phyloP scores from a whole-genome alignment of 2,329 filamentous ascomycete genomes.

The Teratosphaeria epicoccoides region DNA sequence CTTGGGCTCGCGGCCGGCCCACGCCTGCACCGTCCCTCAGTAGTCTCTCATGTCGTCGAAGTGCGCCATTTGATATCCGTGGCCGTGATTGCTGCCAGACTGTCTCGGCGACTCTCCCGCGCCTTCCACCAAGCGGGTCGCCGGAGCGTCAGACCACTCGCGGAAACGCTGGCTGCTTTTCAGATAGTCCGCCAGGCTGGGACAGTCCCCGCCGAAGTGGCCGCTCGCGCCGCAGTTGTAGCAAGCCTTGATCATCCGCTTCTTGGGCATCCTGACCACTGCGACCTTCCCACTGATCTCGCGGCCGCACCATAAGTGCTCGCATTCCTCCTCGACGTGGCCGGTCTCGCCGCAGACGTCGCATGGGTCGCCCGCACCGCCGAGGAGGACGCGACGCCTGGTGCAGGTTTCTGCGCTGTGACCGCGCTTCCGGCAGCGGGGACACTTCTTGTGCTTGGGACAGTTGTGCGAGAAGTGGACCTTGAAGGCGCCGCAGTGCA shows the following conservation, averaged over 20 bases:
- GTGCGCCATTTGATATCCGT: neutral
- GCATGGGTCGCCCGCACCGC: slow-evolving; percentile 8
- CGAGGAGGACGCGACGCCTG: slow-evolving; percentile 1
- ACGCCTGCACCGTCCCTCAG: neutral
- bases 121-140: neutral
- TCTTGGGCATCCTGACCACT: neutral
- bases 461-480: slow-evolving; percentile 10
- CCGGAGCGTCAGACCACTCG: neutral
- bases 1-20: no score
- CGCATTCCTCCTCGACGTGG: slow-evolving; percentile 19
- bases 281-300: neutral
- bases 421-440: slow-evolving; percentile 12
- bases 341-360: slow-evolving; percentile 11
- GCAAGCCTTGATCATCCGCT: slow-evolving; percentile 8
- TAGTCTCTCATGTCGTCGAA: neutral
- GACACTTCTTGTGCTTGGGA: slow-evolving; percentile 10
- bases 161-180: neutral
- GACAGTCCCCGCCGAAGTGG: slow-evolving; percentile 16
- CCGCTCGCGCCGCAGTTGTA: slow-evolving; percentile 12
- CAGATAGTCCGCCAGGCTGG: slow-evolving; percentile 5
- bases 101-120: neutral
- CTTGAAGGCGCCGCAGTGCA: slow-evolving; percentile 4
- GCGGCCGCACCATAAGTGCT: slow-evolving; percentile 12
- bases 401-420: slow-evolving; percentile 6
- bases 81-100: neutral